Evolutionary conservation across 2,329 filamentous ascomycete species (phyloP), one percentile per base, ranked within the genome.

Genomic region (Venturia oleaginea): DNA sequence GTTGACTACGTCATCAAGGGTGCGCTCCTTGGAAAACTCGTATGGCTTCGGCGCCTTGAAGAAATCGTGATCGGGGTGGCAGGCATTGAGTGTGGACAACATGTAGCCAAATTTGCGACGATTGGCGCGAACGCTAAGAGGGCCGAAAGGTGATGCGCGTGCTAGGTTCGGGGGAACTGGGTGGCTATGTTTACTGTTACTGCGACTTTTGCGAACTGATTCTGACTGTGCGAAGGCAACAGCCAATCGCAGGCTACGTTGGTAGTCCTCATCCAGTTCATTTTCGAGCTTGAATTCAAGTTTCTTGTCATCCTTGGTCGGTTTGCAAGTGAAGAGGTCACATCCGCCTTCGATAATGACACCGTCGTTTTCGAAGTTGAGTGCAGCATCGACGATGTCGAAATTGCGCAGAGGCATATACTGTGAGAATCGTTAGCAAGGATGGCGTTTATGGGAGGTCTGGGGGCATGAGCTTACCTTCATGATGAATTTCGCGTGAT

Each of bases 301-400:
- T 74, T 97, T 97, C 84, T 97, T 97, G 75, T 99, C 94, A 68
- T 88, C 88, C 57, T 92, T 92, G 64, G 93, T 92, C 37, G 94
- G 92, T 77, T 99, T 99, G 32, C 92, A 97, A 11, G 93, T 97
- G 81, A 97, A 99, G 22, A 97, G 83, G 76, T 99, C 94, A 81
- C 93, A 97, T 68, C 91, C 90, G 70, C 94, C 94, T 34, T 92
- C 88, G 66, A 99, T 89, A 70, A 93, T 90, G 73, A 91, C 92
- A 74, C 97, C 93, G 62, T 90, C 86, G 0, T 93, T 97, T 72
- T 94, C 91, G 81, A 97, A 97, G 75, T 96, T 97, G 73, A 99
- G 86, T 68, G 93, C 90, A 78, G 89, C 89, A 67, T 92, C 93
- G 69, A 97, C 90, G 76, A 89, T 86, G 76, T 97, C 92, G 74